phyloP scores from a whole-genome alignment of 805 yeast genomes.

The Zygosaccharomyces bailii region DNA sequence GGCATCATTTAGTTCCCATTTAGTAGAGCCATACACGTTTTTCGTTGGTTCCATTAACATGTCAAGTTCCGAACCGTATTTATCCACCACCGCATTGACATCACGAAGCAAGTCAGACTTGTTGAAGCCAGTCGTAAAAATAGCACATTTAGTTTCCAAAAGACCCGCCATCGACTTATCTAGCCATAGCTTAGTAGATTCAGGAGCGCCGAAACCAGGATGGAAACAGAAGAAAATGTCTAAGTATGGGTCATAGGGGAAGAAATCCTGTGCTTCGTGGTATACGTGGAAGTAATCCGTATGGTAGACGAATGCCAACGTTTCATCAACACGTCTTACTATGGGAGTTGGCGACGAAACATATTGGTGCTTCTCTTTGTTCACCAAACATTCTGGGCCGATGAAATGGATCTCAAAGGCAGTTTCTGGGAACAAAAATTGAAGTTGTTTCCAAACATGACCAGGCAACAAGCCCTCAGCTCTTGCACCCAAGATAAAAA shows the following conservation, averaged over 20 bases:
- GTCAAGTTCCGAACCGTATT: conserved; percentile 74
- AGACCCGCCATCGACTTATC: conserved; percentile 78
- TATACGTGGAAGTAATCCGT: conserved; percentile 88
- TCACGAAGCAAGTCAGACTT: conserved; percentile 68
- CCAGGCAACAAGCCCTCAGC: conserved; percentile 93
- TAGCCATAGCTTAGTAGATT: conserved; percentile 84
- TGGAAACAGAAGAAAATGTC: conserved; percentile 93
- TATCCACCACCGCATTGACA: conserved; percentile 61
- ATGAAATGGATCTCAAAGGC: conserved; percentile 85
- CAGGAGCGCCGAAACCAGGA: conserved; percentile 88
- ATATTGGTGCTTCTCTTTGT: conserved; percentile 63
- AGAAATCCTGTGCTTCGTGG: conserved; percentile 89
- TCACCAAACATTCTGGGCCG: conserved; percentile 88
- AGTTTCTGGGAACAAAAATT: conserved; percentile 77
- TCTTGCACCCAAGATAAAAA: conserved; percentile 86
- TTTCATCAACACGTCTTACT: conserved; percentile 67
- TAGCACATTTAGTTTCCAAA: conserved; percentile 88
- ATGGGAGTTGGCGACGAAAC: conserved; percentile 59
- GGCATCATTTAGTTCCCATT: conserved; percentile 90
- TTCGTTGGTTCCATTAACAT: conserved; percentile 68
- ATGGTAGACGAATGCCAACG: conserved; percentile 72
- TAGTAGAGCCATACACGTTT: conserved; percentile 79
- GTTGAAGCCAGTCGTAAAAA: conserved; percentile 88
- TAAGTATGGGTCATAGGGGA: conserved; percentile 96
- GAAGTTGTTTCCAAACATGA: conserved; percentile 92